A percentile compares a stretch with the other conserved stretches of the same genome.
Evolutionary conservation across 345 rosid species (phyloP).

Genomic region (Rhizophora mangle): DNA sequence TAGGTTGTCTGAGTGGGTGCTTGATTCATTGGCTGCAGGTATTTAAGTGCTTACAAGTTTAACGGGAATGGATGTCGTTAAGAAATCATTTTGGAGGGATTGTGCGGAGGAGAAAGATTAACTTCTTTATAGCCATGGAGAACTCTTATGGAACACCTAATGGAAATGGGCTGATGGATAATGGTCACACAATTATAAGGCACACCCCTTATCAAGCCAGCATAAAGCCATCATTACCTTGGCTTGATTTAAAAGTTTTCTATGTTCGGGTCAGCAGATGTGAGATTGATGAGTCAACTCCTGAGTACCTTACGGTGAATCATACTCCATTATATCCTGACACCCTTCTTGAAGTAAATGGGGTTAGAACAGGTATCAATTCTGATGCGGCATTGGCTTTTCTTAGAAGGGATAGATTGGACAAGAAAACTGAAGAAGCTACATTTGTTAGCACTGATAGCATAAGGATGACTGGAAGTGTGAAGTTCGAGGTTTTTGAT

Average conservation of each 20-base stretch:
- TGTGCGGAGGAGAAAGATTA: slow-evolving; percentile 18
- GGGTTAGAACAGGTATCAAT: slow-evolving; percentile 21
- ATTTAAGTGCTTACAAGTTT: slow-evolving; percentile 8
- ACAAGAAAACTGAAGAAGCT: slow-evolving; percentile 34
- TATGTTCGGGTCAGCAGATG: slow-evolving; percentile 30
- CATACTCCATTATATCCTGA: slow-evolving; percentile 24
- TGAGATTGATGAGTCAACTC: slow-evolving; percentile 27
- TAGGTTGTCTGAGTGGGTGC: slow-evolving; percentile 8
- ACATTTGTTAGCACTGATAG: slow-evolving; percentile 33
- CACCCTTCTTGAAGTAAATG: slow-evolving; percentile 33
- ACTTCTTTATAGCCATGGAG: slow-evolving; percentile 43
- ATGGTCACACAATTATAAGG: slow-evolving; percentile 34
- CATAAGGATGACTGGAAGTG: slow-evolving; percentile 22
- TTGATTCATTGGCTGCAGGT: slow-evolving; percentile 32
- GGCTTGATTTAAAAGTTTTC: slow-evolving; percentile 30
- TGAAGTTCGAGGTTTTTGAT: slow-evolving; percentile 28
- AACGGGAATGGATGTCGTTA: slow-evolving; percentile 12
- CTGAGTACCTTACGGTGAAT: slow-evolving; percentile 23
- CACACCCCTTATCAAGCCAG: slow-evolving; percentile 35
- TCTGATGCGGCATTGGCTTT: slow-evolving; percentile 14
- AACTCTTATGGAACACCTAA: slow-evolving; percentile 40
- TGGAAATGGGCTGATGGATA: slow-evolving; percentile 34
- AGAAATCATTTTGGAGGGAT: slow-evolving; percentile 26
- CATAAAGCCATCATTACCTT: slow-evolving; percentile 25
- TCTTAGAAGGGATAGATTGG: slow-evolving; percentile 31